phyloP scores from a whole-genome alignment of 129 eudicot species.

The Calendula officinalis region DNA sequence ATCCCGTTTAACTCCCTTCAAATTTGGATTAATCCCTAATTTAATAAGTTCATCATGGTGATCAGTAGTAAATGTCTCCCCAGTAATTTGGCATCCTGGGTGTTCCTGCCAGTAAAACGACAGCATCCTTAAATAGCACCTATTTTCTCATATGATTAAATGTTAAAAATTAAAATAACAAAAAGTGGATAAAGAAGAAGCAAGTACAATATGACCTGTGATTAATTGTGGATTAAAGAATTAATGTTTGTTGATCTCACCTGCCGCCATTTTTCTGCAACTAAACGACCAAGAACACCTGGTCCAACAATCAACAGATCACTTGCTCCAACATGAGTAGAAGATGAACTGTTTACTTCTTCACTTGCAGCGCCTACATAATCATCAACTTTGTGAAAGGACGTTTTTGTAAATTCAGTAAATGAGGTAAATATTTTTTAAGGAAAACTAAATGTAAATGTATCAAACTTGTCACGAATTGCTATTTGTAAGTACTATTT shows the following conservation, averaged over 20 bases:
- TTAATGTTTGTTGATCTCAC: constrained; percentile 29
- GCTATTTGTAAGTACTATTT: too few species aligned
- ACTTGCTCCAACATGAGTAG: constrained; percentile 52
- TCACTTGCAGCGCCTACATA: constrained; percentile 46
- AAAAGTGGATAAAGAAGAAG: neutral
- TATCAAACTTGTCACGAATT: too few species aligned
- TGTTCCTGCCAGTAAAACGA: constrained; percentile 56
- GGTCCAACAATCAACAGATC: constrained; percentile 96
- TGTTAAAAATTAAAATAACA: neutral
- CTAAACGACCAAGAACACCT: constrained; percentile 90
- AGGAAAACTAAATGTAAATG: too few species aligned
- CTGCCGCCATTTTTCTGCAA: constrained; percentile 81
- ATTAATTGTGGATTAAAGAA: neutral
- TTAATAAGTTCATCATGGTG: constrained; percentile 85
- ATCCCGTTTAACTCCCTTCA: constrained; percentile 50
- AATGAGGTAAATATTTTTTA: too few species aligned
- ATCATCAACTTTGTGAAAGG: constrained; percentile 25
- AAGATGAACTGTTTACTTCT: constrained; percentile 42
- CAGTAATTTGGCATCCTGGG: constrained; percentile 69
- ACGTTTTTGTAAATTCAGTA: constrained; percentile 4
- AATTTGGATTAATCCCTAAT: constrained; percentile 68
- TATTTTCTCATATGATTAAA: neutral
- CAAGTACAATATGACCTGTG: neutral
- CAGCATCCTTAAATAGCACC: constrained; percentile 4
- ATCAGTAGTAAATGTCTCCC: constrained; percentile 73